Evolutionary conservation across 2,329 filamentous ascomycete genomes (phyloP), one percentile per base, ranked within the genome.

Genomic region (Trichoderma koningii): DNA sequence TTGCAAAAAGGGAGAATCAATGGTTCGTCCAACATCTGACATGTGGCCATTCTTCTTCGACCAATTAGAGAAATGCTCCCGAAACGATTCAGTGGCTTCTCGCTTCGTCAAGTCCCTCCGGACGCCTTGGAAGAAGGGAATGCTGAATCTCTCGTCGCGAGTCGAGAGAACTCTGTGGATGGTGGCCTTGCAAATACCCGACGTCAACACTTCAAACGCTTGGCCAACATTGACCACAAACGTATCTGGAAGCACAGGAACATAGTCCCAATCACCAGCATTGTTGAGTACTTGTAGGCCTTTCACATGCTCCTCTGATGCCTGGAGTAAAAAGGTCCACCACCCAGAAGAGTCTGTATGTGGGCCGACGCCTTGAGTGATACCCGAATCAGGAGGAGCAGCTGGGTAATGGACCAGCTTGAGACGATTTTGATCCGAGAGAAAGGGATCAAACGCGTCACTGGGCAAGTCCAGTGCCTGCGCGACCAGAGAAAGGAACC

Each of bases 341-440:
- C 85, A 88, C 3, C 85, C 85, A 0, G 84, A 87, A 0, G 82
- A 87, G 71, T 87, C 84, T 69, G 87, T 87, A 74, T 88, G 85
- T 0, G 86, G 82, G 0, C 85, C 86, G 1, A 88, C 85, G 1
- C 85, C 85, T 73, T 87, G 85, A 12, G 19, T 41, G 19, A 44
- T 19, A 2, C 23, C 44, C 7, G 57, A 30, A 5, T 51, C 51
- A 19, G 38, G 48, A 15, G 51, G 10, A 3, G 66, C 63, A 0
- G 75, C 69, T 0, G 83, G 83, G 62, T 87, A 87, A 61, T 80
- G 81, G 3, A 87, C 77, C 2, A 87, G 75, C 69, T 87, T 87
- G 45, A 88, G 78, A 4, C 86, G 82, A 70, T 88, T 85, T 66
- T 87, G 85, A 45, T 82, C 78, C 0, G 80, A 83, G 26, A 84